Percentiles rank a stretch among this genome's conserved stretches.
Conservation (phyloP, 257 asterid species). For the Marsdenia floribunda region DNA sequence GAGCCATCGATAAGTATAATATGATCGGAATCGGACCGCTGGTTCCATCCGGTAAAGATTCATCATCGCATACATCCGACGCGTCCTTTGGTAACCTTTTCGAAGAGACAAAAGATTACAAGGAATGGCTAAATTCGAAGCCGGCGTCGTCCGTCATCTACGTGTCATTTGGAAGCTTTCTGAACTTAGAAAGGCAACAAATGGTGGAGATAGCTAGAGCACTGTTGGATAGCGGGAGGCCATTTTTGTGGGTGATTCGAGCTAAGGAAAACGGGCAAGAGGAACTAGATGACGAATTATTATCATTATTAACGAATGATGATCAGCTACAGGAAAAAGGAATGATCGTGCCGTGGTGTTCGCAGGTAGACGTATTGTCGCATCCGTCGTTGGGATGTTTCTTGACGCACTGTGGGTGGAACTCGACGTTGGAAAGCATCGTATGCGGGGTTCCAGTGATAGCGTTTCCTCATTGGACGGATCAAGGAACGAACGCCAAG, state of each 20-base stretch:
- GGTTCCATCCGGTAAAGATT: conserved; percentile 11
- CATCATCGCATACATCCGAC: too few species aligned
- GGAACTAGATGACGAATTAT: neutral
- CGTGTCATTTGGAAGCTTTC: conserved; percentile 30
- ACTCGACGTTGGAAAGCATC: conserved; percentile 26
- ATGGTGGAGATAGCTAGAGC: conserved; percentile 27
- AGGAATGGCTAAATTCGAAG: conserved; percentile 27
- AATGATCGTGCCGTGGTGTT: conserved; percentile 36
- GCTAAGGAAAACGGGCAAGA: conserved; percentile 1
- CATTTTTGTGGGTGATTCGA: conserved; percentile 37
- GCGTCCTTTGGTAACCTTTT: conserved; percentile 16
- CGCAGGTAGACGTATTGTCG: conserved; percentile 29
- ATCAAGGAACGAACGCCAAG: conserved; percentile 33
- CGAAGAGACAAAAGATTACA: conserved; percentile 13
- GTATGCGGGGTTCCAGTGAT: conserved; percentile 23
- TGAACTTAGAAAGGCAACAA: conserved; percentile 18
- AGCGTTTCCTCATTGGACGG: conserved; percentile 31
- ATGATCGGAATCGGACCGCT: conserved; percentile 37
- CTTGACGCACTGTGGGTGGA: conserved; percentile 35
- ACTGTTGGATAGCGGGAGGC: conserved; percentile 12
- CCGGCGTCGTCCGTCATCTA: conserved; percentile 22
- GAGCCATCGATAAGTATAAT: conserved; percentile 22
- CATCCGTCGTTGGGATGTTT: conserved; percentile 35
- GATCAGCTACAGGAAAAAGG: conserved; percentile 16
- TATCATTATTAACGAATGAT: too few species aligned